Percentiles rank a stretch among this genome's conserved stretches.
These are phyloP conservation scores for Fagopyrum tataricum DNA, from an alignment of 148 eudicot species.

Conservation along the genomic window DNA sequence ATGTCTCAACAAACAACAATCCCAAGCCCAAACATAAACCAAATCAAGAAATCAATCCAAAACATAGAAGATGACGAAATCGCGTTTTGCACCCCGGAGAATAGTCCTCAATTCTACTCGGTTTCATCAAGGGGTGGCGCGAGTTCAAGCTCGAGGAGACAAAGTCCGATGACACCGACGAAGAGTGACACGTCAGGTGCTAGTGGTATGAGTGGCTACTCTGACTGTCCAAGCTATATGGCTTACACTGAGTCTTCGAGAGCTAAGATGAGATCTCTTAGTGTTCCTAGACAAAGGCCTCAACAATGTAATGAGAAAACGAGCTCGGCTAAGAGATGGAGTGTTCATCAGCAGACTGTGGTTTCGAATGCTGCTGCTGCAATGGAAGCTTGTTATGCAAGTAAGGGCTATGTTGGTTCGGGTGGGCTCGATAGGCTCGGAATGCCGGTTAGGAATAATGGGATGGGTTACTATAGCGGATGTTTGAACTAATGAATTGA, in stretches of 20 bases:
- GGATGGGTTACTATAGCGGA: conserved; percentile 42
- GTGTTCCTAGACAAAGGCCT: conserved; percentile 80
- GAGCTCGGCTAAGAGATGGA: conserved; percentile 34
- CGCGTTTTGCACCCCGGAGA: conserved; percentile 47
- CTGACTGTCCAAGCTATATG: conserved; percentile 87
- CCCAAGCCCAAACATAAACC: conserved; percentile 51
- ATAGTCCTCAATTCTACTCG: conserved; percentile 33
- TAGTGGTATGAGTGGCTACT: conserved; percentile 61
- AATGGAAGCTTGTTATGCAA: conserved; percentile 26
- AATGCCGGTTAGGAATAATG: conserved; percentile 44
- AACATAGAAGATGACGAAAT: conserved; percentile 30
- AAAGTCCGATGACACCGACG: conserved; percentile 37
- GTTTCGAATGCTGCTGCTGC: conserved; percentile 2
- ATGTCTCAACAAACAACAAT: conserved; percentile 41
- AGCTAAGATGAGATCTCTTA: conserved; percentile 69
- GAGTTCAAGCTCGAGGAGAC: conserved; percentile 31
- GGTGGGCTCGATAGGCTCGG: conserved; percentile 69
- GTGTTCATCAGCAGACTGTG: conserved; percentile 28
- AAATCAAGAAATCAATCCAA: conserved; percentile 14
- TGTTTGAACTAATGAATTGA: conserved; percentile 22
- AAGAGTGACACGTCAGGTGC: conserved; percentile 51
- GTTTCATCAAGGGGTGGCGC: conserved; percentile 20
- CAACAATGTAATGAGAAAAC: conserved; percentile 27
- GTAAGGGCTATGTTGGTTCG: conserved; percentile 66
- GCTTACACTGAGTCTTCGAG: conserved; percentile 68